Conservation (phyloP, 2,329 filamentous ascomycete species). For the Apiospora phragmitis region DNA sequence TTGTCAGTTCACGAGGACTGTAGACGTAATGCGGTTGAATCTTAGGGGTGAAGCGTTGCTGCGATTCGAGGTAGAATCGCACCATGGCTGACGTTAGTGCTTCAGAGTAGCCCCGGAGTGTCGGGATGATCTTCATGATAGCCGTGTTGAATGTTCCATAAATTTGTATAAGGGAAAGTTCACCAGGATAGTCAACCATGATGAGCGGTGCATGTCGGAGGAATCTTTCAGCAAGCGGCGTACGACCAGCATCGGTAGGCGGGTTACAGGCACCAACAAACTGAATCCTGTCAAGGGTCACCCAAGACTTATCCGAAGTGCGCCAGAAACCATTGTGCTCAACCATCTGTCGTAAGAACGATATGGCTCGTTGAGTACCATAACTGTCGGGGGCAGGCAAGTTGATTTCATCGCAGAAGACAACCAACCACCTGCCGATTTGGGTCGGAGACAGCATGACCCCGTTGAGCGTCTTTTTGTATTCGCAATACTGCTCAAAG, state of each 20-base stretch:
- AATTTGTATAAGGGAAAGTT: slow-evolving; percentile 92
- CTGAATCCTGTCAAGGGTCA: slow-evolving; percentile 94
- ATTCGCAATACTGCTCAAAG: slow-evolving; percentile 99
- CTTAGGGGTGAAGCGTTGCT: slow-evolving; percentile 89
- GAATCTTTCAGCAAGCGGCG: slow-evolving; percentile 89
- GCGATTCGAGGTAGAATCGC: slow-evolving; percentile 90
- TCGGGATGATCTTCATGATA: slow-evolving; percentile 93
- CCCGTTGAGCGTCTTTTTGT: slow-evolving; percentile 96
- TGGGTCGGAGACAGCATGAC: slow-evolving; percentile 95
- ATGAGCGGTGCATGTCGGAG: slow-evolving; percentile 95
- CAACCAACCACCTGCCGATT: slow-evolving; percentile 94
- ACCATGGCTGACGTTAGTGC: slow-evolving; percentile 97
- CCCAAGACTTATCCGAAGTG: slow-evolving; percentile 96
- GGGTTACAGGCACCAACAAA: slow-evolving; percentile 99
- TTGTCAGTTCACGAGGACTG: slow-evolving; percentile 94
- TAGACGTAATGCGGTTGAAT: slow-evolving; percentile 99
- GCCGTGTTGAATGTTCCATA: slow-evolving; percentile 98
- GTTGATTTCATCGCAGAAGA: slow-evolving; percentile 99
- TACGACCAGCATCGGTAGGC: slow-evolving; percentile 94
- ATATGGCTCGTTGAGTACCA: slow-evolving; percentile 94
- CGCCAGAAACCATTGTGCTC: slow-evolving; percentile 99
- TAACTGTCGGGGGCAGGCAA: slow-evolving; percentile 97
- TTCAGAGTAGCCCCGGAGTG: slow-evolving; percentile 92
- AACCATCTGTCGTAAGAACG: slow-evolving; percentile 94
- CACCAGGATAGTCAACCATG: slow-evolving; percentile 99